Base-by-base conservation (phyloP, 192 early-diverging fungal species). In the Fimicolochytrium jonesii region DNA sequence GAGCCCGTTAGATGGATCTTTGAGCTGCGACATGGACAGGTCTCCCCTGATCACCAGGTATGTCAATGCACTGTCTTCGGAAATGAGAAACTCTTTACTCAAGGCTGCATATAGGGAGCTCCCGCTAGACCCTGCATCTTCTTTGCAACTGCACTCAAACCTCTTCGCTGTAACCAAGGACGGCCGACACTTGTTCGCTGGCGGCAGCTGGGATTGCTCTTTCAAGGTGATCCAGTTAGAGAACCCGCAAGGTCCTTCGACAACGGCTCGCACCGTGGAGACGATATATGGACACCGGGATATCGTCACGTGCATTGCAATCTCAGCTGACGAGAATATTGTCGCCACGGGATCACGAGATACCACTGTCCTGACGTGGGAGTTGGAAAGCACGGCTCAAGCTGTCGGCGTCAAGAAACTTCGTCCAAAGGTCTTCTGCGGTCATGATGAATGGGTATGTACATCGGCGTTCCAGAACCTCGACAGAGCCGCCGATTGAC, bases 381-480 rank as follows among this genome's bases (percentile, higher is more conserved):
- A 74, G 22, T 6, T 77, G 1, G 42, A 53, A 33, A 36, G 25
- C 31, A 28, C 20, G n/a, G 20, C 15, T 7, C 53, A 29, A 13
- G 23, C 33, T 2, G 41, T 48, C 35, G 23, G 17, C 2, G 43
- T 76, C 5, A 18, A 59, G 30, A 56, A 65, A 35, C 49, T 56
- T 18, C 45, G 50, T 11, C 29, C 58, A 7, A 45, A 67, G 25
- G 61, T 80, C 18, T 71, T 72, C 47, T 77, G 69, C 49, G 78
- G 78, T 0, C 78, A 80, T 42, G 70, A 77, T 49, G 70, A 72
- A 7, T 61, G 66, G 55, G 67, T 76, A n/a, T n/a, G n/a, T n/a
- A n/a, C n/a, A n/a, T n/a, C 18, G 10, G 33, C 5, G 10, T 49
- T 23, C 13, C 45, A 23, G 18, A 13, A 15, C 46, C 29, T 52